Evolutionary conservation across 176 grass and related monocot species (phyloP).

Genomic region (Sorghum bicolor): Sorghum_bicolor_NCBIv3 NC_012879.2:11007001-11007500

Average conservation of each 20-base stretch:
- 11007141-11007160: background rate
- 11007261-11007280: background rate
- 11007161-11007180: conserved; percentile 10
- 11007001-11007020: conserved; percentile 37
- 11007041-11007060: conserved; percentile 52
- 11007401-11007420: background rate
- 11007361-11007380: background rate
- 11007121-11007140: background rate
- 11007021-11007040: conserved; percentile 55
- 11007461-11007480: background rate
- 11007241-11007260: background rate
- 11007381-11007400: background rate
- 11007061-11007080: conserved; percentile 63
- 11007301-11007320: background rate
- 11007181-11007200: conserved; percentile 24
- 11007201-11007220: conserved; percentile 15
- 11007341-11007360: conserved; percentile 30
- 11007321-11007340: conserved; percentile 29
- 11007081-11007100: conserved; percentile 65
- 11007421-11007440: background rate
- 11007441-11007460: background rate
- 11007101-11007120: background rate
- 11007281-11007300: background rate
- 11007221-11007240: background rate
- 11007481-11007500: background rate